These are phyloP conservation scores for Xylariaceae sp. DNA, from an alignment of 2,329 filamentous ascomycete species.

Conservation along the genomic window DNA sequence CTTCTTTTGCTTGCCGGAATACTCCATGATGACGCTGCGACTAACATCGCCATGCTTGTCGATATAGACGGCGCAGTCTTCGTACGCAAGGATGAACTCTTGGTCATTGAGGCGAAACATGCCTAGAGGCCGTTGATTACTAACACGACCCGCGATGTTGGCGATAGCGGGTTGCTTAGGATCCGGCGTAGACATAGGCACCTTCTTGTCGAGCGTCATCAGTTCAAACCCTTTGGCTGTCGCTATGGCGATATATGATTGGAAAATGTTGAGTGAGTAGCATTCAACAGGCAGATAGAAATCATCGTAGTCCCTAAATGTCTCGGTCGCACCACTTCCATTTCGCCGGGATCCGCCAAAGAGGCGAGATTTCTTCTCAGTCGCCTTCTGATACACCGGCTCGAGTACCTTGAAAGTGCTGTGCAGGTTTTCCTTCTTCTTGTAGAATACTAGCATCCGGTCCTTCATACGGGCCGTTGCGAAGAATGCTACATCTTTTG, in stretches of 20 bases:
- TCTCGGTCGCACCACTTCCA: slow-evolving; percentile 77
- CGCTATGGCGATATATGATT: slow-evolving; percentile 88
- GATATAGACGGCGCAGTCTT: slow-evolving; percentile 96
- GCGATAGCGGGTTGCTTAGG: slow-evolving; percentile 78
- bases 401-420: slow-evolving; percentile 97
- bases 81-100: slow-evolving; percentile 92
- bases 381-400: slow-evolving; percentile 90
- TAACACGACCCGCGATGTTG: slow-evolving; percentile 84
- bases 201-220: slow-evolving; percentile 95
- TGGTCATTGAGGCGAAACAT: slow-evolving; percentile 96
- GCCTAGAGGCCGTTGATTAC: slow-evolving; percentile 82
- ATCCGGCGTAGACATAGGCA: slow-evolving; percentile 91
- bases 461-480: slow-evolving; percentile 97
- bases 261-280: slow-evolving; percentile 94
- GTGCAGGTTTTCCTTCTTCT: slow-evolving; percentile 89
- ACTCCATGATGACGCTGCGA: slow-evolving; percentile 95
- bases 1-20: slow-evolving; percentile 83
- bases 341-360: slow-evolving; percentile 64
- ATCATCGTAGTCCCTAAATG: slow-evolving; percentile 97
- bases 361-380: slow-evolving; percentile 77
- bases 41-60: slow-evolving; percentile 98
- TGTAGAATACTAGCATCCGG: slow-evolving; percentile 92
- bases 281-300: slow-evolving; percentile 98
- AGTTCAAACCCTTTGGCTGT: slow-evolving; percentile 95
- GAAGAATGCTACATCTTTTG: slow-evolving; percentile 95